A percentile compares a stretch with the other conserved stretches of the same genome.
These are phyloP conservation scores for Globisporangium perplexum DNA, from an alignment of 352 stramenopile genomes.

Conservation along the genomic window DNA sequence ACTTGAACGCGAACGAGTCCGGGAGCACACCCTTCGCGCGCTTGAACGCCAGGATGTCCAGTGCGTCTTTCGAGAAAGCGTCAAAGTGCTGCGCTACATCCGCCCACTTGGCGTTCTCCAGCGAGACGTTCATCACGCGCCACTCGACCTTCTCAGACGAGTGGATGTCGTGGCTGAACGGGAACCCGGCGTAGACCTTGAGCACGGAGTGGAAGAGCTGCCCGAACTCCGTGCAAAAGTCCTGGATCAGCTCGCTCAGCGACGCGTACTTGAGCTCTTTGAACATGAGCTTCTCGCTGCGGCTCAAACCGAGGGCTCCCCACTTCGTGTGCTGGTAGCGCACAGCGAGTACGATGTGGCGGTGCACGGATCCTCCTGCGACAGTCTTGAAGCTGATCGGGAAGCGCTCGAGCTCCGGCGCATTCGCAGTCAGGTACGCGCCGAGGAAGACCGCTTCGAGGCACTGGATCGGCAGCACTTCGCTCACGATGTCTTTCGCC, in stretches of 20 bases:
- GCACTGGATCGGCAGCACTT: slow-evolving; percentile 85
- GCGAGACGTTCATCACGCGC: slow-evolving; percentile 67
- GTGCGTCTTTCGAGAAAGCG: slow-evolving; percentile 58
- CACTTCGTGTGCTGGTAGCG: slow-evolving; percentile 72
- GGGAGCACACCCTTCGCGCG: slow-evolving; percentile 54
- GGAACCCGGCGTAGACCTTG: slow-evolving; percentile 83
- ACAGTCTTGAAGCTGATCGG: slow-evolving; percentile 84
- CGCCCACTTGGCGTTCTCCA: slow-evolving; percentile 34
- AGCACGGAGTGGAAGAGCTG: slow-evolving; percentile 58
- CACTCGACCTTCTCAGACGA: slow-evolving; percentile 85
- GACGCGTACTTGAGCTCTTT: slow-evolving; percentile 80
- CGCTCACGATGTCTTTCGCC: slow-evolving; percentile 79
- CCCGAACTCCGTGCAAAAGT: slow-evolving; percentile 63
- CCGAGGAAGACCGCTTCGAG: slow-evolving; percentile 85
- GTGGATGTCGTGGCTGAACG: slow-evolving; percentile 81
- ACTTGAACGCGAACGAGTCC: slow-evolving; percentile 55
- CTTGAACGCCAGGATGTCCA: slow-evolving; percentile 63
- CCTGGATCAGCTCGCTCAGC: slow-evolving; percentile 67
- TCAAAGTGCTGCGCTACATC: slow-evolving; percentile 63
- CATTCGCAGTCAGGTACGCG: slow-evolving; percentile 68
- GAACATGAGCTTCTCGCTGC: slow-evolving; percentile 79
- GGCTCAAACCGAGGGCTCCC: slow-evolving; percentile 79
- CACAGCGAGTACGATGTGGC: slow-evolving; percentile 79
- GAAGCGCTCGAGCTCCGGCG: slow-evolving; percentile 68
- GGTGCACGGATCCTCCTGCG: slow-evolving; percentile 52